A percentile compares a stretch with the other conserved stretches of the same genome.
Conservation (phyloP, 345 rosid genomes). For the Brassica cretica region DNA sequence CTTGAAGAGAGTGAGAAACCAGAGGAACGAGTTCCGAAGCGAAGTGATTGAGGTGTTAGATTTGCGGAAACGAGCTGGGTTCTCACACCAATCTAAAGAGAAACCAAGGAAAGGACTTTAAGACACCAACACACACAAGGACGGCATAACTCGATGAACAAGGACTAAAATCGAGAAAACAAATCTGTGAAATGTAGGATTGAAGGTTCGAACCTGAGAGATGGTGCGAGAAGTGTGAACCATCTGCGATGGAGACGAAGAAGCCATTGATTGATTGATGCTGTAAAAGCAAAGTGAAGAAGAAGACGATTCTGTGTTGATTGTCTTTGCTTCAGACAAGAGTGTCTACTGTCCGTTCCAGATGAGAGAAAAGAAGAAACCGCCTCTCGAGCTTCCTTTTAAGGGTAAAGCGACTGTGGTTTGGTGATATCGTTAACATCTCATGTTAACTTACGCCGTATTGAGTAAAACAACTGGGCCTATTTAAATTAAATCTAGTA, state of each 20-base stretch:
- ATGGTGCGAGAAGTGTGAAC: slow-evolving; percentile 44
- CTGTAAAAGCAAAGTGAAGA: neutral
- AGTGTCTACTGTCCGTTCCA: slow-evolving; percentile 17
- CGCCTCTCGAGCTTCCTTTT: slow-evolving; percentile 33
- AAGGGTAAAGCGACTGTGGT: neutral
- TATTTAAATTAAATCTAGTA: neutral
- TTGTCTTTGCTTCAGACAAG: slow-evolving; percentile 8
- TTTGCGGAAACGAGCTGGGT: slow-evolving; percentile 29
- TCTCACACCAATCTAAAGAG: slow-evolving; percentile 38
- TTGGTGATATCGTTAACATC: slow-evolving; percentile 13
- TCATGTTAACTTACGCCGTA: slow-evolving; percentile 17
- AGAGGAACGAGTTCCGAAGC: slow-evolving; percentile 35
- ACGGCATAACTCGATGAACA: neutral
- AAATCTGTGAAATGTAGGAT: neutral
- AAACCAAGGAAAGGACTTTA: slow-evolving; percentile 26
- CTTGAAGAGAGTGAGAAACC: slow-evolving; percentile 47
- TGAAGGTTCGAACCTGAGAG: slow-evolving; percentile 45
- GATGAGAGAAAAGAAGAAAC: slow-evolving; percentile 19
- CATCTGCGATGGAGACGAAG: slow-evolving; percentile 51
- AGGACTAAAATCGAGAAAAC: neutral
- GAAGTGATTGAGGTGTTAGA: slow-evolving; percentile 32
- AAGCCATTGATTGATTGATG: slow-evolving; percentile 50
- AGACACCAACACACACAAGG: neutral
- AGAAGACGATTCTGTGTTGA: neutral
- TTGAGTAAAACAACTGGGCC: slow-evolving; percentile 3